phyloP scores from a whole-genome alignment of 805 yeast genomes.

The Ogataea ganodermae region DNA sequence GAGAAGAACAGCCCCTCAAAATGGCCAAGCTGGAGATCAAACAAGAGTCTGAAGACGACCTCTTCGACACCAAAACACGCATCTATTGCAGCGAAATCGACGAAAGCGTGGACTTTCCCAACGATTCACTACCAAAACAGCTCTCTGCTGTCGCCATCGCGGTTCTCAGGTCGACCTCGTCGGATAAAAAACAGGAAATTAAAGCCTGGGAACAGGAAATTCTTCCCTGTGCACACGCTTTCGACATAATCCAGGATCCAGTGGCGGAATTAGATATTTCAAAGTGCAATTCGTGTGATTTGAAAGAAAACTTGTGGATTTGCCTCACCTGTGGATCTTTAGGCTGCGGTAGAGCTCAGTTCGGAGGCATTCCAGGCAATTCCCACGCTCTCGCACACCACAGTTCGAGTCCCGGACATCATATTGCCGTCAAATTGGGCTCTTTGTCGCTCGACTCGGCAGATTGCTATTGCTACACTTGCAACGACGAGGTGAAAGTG shows the following conservation, averaged over 20 bases:
- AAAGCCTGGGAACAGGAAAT: conserved; percentile 93
- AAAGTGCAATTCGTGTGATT: conserved; percentile 59
- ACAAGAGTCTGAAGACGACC: conserved; percentile 62
- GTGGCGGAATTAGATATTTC: conserved; percentile 35
- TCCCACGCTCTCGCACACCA: conserved; percentile 85
- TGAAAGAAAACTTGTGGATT: conserved; percentile 84
- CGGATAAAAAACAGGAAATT: conserved; percentile 64
- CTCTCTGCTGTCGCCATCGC: conserved; percentile 40
- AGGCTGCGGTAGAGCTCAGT: conserved; percentile 94
- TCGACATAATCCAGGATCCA: conserved; percentile 47
- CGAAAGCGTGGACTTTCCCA: conserved; percentile 31
- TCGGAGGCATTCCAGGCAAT: conserved; percentile 92
- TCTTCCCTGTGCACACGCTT: conserved; percentile 74
- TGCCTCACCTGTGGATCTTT: conserved; percentile 88
- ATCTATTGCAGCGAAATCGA: conserved; percentile 43
- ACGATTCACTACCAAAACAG: conserved; percentile 31
- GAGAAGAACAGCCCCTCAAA: conserved; percentile 42
- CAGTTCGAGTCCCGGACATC: conserved; percentile 55
- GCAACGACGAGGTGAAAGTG: conserved; percentile 87
- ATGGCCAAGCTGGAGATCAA: conserved; percentile 67
- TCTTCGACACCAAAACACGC: conserved; percentile 48
- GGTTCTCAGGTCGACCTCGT: conserved; percentile 59
- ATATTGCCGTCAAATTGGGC: conserved; percentile 88
- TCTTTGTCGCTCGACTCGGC: conserved; percentile 77
- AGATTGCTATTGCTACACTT: conserved; percentile 85